Evolutionary conservation across 1,139 yeast species (phyloP).

Genomic region (Zhuliangozyma parablackwelliae): DNA sequence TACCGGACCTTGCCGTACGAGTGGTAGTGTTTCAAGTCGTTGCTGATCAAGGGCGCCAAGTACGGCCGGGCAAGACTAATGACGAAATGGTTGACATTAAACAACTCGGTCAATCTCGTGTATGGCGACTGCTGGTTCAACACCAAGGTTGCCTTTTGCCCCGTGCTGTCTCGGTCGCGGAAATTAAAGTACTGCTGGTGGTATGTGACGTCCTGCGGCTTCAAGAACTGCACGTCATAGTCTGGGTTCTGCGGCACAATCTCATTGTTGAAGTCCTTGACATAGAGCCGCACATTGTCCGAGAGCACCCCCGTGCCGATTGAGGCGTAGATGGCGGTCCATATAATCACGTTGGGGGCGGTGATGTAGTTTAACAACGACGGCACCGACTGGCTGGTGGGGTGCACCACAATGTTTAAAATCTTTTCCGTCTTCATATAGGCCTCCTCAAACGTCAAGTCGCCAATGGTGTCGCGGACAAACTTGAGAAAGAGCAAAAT

Average conservation of each 20-base stretch:
- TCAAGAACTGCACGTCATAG: conserved; percentile 31
- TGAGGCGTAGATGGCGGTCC: conserved; percentile 79
- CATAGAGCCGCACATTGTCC: conserved; percentile 58
- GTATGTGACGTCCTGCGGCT: conserved; percentile 47
- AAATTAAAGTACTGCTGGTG: conserved; percentile 35
- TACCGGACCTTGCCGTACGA: conserved; percentile 31
- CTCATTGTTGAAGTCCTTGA: conserved; percentile 62
- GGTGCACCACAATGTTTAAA: conserved; percentile 84
- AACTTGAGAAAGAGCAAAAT: conserved; percentile 72
- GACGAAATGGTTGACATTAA: conserved; percentile 88
- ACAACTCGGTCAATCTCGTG: conserved; percentile 81
- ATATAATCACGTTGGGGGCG: conserved; percentile 87
- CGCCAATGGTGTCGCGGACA: conserved; percentile 74
- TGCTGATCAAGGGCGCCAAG: conserved; percentile 80
- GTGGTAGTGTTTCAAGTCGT: conserved; percentile 67
- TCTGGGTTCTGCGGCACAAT: conserved; percentile 43
- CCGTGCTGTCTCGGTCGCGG: conserved; percentile 13
- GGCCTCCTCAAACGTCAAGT: conserved; percentile 90
- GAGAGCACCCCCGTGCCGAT: conserved; percentile 66
- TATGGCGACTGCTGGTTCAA: conserved; percentile 56
- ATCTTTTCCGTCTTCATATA: conserved; percentile 79
- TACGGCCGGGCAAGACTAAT: conserved; percentile 91
- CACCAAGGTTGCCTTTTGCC: conserved; percentile 20
- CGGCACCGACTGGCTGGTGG: conserved; percentile 70
- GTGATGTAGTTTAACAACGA: conserved; percentile 83